phyloP scores from a whole-genome alignment of 106 monocot genomes.

The Cymbidium sinense region DNA sequence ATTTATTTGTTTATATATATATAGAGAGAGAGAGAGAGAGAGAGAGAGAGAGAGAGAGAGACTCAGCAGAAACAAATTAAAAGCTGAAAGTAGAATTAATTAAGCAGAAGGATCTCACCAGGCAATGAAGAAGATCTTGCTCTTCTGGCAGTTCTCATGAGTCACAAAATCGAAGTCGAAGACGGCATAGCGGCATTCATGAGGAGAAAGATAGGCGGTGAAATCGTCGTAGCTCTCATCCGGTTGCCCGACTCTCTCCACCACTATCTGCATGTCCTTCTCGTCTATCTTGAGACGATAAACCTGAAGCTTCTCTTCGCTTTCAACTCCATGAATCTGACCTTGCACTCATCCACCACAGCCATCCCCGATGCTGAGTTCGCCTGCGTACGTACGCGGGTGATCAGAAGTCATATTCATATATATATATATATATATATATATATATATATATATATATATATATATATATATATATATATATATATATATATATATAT shows the following conservation, averaged over 20 bases:
- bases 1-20: too few relatives aligned
- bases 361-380: conserved; percentile 6
- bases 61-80: neutral
- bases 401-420: neutral
- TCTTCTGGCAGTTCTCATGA: conserved; percentile 44
- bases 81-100: neutral
- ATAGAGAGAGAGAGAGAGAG: too few relatives aligned
- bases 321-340: conserved; percentile 1
- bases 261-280: conserved; percentile 1
- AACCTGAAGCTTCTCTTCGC: conserved; percentile 1
- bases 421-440: neutral
- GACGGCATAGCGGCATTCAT: conserved; percentile 2
- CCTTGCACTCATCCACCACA: conserved; percentile 3
- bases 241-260: neutral
- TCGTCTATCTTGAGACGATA: conserved; percentile 1
- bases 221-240: conserved; percentile 6
- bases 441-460: too few relatives aligned
- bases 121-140: conserved; percentile 56
- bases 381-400: conserved; percentile 3
- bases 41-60: too few relatives aligned
- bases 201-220: neutral
- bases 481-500: too few relatives aligned
- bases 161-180: conserved; percentile 32
- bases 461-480: too few relatives aligned
- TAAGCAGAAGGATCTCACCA: neutral